Conservation (phyloP, 2,329 filamentous ascomycete genomes). For the Bipolaris oryzae region DNA sequence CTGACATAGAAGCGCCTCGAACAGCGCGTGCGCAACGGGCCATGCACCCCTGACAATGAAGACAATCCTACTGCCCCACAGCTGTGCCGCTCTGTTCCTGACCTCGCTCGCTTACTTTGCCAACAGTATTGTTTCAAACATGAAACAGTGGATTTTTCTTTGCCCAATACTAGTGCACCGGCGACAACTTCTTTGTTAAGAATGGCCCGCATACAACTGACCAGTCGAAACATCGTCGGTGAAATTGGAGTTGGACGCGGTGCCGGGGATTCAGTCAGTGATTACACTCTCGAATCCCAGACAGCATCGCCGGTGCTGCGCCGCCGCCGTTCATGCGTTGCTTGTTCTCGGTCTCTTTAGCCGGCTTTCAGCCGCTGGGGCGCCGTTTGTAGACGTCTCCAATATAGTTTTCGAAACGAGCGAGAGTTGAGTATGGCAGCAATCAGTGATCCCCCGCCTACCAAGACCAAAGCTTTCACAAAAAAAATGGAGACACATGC, state of each 20-base stretch:
- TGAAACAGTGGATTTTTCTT: conserved; percentile 29
- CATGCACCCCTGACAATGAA: conserved; percentile 6
- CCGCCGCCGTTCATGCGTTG: background rate
- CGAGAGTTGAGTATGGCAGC: background rate
- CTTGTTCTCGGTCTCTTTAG: background rate
- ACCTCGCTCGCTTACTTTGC: conserved; percentile 11
- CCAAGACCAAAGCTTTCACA: background rate
- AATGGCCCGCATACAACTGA: conserved; percentile 19
- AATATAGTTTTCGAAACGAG: background rate
- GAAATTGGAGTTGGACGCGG: conserved; percentile 7
- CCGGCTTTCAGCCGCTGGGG: conserved; percentile 4
- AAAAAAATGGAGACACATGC: background rate
- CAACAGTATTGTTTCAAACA: conserved; percentile 23
- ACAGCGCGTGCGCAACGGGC: conserved; percentile 18
- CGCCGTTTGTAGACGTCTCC: background rate
- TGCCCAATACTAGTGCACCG: conserved; percentile 22
- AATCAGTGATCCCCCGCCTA: background rate
- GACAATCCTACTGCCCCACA: background rate
- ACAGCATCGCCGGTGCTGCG: background rate
- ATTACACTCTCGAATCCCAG: background rate
- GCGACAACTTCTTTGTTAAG: conserved; percentile 12
- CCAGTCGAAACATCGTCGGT: conserved; percentile 1
- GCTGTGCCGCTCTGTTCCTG: conserved; percentile 1
- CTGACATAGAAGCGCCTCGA: background rate
- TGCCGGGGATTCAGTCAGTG: background rate